Conservation (phyloP, 2,329 filamentous ascomycete species). For the Ophiocordyceps robertsii region DNA sequence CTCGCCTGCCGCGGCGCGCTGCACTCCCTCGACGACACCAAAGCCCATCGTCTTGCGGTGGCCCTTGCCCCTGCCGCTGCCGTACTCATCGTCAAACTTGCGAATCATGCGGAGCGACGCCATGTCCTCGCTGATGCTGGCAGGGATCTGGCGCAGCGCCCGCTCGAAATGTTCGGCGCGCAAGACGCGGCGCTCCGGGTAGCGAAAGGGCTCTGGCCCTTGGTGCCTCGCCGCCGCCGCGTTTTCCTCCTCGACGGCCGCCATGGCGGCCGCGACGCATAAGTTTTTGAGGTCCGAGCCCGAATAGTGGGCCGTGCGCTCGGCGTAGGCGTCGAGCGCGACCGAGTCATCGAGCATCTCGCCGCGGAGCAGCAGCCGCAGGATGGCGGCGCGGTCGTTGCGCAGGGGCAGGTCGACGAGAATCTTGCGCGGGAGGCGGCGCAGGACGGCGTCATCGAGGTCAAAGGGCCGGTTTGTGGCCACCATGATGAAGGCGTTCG, state of each 20-base stretch:
- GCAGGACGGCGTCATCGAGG: conserved; percentile 74
- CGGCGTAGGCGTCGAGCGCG: conserved; percentile 47
- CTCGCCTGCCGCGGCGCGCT: conserved; percentile 24
- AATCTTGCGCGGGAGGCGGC: conserved; percentile 59
- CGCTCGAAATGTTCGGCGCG: conserved; percentile 64
- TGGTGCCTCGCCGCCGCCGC: conserved; percentile 21
- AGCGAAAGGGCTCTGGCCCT: conserved; percentile 35
- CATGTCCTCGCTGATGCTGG: conserved; percentile 93
- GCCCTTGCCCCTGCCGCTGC: conserved; percentile 60
- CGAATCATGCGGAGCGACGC: conserved; percentile 69
- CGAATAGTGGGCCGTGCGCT: conserved; percentile 62
- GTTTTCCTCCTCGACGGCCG: conserved; percentile 64
- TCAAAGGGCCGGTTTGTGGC: conserved; percentile 94
- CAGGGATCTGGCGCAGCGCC: conserved; percentile 77
- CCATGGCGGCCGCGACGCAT: conserved; percentile 66
- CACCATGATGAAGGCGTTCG: conserved; percentile 92
- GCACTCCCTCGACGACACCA: conserved; percentile 27
- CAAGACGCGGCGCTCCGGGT: conserved; percentile 46
- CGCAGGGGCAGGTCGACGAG: conserved; percentile 61
- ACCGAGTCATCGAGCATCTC: conserved; percentile 51
- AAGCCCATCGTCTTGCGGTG: conserved; percentile 46
- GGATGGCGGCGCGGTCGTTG: conserved; percentile 51
- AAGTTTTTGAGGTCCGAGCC: conserved; percentile 77
- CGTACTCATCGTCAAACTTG: conserved; percentile 93
- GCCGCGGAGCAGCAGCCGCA: conserved; percentile 56